These are phyloP conservation scores for Dianthus caryophyllus DNA, from an alignment of 148 eudicot species.

Conservation along the genomic window DNA sequence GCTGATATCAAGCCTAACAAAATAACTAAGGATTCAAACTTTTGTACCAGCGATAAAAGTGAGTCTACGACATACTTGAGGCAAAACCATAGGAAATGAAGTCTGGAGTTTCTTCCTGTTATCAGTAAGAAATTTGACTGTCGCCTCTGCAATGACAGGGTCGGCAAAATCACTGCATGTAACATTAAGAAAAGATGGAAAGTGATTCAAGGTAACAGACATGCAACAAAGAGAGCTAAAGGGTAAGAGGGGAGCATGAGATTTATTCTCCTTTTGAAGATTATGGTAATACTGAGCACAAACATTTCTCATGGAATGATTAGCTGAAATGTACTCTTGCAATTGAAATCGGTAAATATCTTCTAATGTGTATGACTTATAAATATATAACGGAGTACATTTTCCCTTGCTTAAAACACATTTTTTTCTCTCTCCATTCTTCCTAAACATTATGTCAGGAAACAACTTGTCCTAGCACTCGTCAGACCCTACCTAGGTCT, in stretches of 20 bases:
- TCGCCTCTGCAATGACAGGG: slow-evolving; percentile 82
- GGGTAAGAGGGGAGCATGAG: not conserved
- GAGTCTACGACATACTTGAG: slow-evolving; percentile 60
- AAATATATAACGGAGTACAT: not conserved
- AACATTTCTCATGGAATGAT: not conserved
- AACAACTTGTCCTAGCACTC: not conserved
- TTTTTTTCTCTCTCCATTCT: not conserved
- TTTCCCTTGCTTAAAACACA: not conserved
- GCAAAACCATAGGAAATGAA: slow-evolving; percentile 69
- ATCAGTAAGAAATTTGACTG: slow-evolving; percentile 60
- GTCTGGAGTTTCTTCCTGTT: slow-evolving; percentile 65
- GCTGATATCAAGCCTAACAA: not conserved
- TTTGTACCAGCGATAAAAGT: not conserved
- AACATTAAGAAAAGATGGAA: slow-evolving; percentile 21
- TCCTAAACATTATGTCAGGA: not conserved
- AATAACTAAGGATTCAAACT: not conserved
- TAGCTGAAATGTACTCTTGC: not conserved
- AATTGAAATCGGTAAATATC: not conserved
- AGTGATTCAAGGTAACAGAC: slow-evolving; percentile 7
- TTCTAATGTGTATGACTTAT: not conserved
- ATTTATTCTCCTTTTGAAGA: slow-evolving; percentile 2
- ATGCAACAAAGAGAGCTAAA: not conserved
- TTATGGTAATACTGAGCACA: not conserved
- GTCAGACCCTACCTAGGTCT: not conserved
- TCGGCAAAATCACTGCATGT: slow-evolving; percentile 92